phyloP scores from a whole-genome alignment of 2,329 filamentous ascomycete genomes.

The Dactylonectria estremocensis region DNA sequence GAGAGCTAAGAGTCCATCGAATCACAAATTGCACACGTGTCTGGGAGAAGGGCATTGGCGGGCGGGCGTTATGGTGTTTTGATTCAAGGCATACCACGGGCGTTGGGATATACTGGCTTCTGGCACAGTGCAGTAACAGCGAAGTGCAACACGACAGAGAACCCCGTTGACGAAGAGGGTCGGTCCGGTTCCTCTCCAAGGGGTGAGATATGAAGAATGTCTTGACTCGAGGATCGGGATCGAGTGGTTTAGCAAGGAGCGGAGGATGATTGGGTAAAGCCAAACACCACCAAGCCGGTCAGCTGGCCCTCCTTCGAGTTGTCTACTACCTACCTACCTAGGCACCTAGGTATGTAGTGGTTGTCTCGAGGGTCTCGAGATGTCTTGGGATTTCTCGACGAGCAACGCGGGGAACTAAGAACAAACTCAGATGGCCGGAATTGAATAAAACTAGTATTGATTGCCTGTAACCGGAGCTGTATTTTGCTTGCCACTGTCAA shows the following conservation, averaged over 20 bases:
- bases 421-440: neutral
- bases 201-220: neutral
- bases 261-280: conserved; percentile 7
- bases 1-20: conserved; percentile 10
- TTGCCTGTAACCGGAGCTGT: conserved; percentile 2
- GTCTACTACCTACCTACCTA: neutral
- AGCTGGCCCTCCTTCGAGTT: conserved; percentile 19
- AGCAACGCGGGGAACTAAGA: neutral
- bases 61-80: conserved; percentile 34
- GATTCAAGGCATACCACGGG: conserved; percentile 35
- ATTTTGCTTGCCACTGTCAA: neutral
- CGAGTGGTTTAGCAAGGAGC: conserved; percentile 4
- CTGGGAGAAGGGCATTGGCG: conserved; percentile 26
- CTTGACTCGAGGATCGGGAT: neutral
- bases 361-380: neutral
- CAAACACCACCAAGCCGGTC: conserved; percentile 21
- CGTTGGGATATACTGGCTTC: conserved; percentile 35
- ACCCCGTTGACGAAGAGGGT: conserved; percentile 2
- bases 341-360: conserved; percentile 8
- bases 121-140: conserved; percentile 22
- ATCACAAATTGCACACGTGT: conserved; percentile 27
- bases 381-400: conserved; percentile 2
- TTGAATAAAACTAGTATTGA: neutral
- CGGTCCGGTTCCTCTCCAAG: conserved; percentile 6
- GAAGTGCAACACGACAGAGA: conserved; percentile 25